Conservation (phyloP, 805 yeast species). For the Ogataea allantospora region DNA sequence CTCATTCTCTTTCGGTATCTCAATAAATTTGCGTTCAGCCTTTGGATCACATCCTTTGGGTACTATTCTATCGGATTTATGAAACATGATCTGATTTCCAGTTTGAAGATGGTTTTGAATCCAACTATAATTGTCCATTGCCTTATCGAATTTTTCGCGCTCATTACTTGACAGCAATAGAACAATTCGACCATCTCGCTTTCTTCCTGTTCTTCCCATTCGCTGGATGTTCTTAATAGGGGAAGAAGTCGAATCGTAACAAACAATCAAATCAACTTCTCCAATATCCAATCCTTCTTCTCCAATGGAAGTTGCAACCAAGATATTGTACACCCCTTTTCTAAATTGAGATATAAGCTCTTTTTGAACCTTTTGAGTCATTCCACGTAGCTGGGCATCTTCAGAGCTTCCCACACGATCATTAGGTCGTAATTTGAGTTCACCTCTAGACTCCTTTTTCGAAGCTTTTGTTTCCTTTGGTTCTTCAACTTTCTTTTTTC, state of each 20-base stretch:
- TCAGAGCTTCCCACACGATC: slow-evolving; percentile 62
- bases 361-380: slow-evolving; percentile 88
- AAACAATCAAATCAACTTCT: slow-evolving; percentile 90
- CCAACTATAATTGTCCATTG: slow-evolving; percentile 78
- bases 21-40: slow-evolving; percentile 55
- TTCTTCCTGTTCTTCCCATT: slow-evolving; percentile 98
- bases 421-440: slow-evolving; percentile 34
- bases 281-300: slow-evolving; percentile 99
- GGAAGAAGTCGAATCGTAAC: slow-evolving; percentile 89
- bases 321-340: slow-evolving; percentile 66
- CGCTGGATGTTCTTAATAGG: slow-evolving; percentile 93
- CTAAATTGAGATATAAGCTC: slow-evolving; percentile 73
- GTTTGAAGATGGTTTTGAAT: slow-evolving; percentile 67
- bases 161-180: slow-evolving; percentile 77
- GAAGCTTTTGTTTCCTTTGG: slow-evolving; percentile 28
- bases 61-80: slow-evolving; percentile 61
- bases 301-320: slow-evolving; percentile 96
- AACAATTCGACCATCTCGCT: slow-evolving; percentile 80
- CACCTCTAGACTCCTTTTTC: slow-evolving; percentile 15
- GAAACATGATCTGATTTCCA: slow-evolving; percentile 43
- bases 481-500: slow-evolving; percentile 32
- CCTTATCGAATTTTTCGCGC: slow-evolving; percentile 71
- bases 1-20: slow-evolving; percentile 68
- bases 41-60: slow-evolving; percentile 57
- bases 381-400: slow-evolving; percentile 75